These are phyloP conservation scores for Xylariomycetidae sp. DNA, from an alignment of 2,329 filamentous ascomycete genomes.

Conservation along the genomic window DNA sequence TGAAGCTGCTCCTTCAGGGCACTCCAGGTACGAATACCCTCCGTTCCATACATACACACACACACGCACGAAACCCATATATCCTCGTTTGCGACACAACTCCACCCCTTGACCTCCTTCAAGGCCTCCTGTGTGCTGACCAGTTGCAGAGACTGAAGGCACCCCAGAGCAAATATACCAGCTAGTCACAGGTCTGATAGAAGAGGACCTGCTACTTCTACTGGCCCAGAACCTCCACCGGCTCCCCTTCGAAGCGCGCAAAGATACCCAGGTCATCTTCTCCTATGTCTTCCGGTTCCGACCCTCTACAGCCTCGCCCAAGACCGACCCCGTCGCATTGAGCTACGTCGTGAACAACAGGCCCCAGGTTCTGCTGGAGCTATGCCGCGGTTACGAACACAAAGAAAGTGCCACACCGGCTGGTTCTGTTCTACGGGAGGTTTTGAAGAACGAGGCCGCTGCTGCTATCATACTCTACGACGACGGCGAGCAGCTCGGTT, in stretches of 20 bases:
- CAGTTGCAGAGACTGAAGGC: constrained; percentile 66
- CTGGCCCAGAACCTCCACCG: constrained; percentile 78
- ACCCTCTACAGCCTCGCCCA: constrained; percentile 58
- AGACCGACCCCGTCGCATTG: constrained; percentile 74
- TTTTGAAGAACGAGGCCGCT: constrained; percentile 82
- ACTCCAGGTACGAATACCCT: constrained; percentile 63
- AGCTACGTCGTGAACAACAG: constrained; percentile 82
- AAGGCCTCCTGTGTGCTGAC: no score
- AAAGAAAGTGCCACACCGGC: constrained; percentile 89
- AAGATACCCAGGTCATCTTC: constrained; percentile 93
- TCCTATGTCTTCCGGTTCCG: constrained; percentile 92
- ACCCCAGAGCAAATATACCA: constrained; percentile 83
- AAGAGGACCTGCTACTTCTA: constrained; percentile 81
- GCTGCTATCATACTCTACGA: constrained; percentile 91
- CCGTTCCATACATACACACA: constrained; percentile 1
- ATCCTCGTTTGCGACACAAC: no score
- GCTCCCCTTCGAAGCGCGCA: constrained; percentile 91
- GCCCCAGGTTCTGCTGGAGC: constrained; percentile 78
- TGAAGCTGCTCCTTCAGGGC: constrained; percentile 90
- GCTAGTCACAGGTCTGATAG: constrained; percentile 76
- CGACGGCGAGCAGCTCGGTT: constrained; percentile 66
- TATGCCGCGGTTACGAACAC: constrained; percentile 85
- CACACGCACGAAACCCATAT: no score
- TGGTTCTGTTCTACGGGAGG: constrained; percentile 81
- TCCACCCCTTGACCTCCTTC: no score